Evolutionary conservation across 768 basidiomycete genomes (phyloP), one percentile per base, ranked within the genome.

Genomic region (Phlegmacium glaucopus): DNA sequence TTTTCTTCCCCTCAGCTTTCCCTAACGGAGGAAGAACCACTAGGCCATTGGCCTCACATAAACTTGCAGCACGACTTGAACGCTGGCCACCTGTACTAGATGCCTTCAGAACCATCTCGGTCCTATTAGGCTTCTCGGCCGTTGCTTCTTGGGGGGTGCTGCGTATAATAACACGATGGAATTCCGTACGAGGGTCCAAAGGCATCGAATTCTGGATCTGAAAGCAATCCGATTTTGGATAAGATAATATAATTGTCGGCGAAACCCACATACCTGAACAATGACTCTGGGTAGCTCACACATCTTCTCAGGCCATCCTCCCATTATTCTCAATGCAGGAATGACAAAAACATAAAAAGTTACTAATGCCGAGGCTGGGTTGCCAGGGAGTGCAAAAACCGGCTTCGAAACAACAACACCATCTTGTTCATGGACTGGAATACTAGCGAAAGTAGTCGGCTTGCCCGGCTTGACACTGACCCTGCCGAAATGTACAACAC

Each of bases 381-480:
- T 94, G 1, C 92, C 92, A 0, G 92, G 92, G 1, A 95, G 76
- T 1, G 89, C 90, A 58, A 95, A 94, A 9, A 90, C 58, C 4
- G 83, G 82, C 55, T 85, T 90, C 26, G 62, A 59, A 8, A 49
- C 58, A 6, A 53, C 63, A n/a, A 61, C 58, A 4, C 62, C 55
- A 7, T 49, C 45, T 3, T 39, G 17, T 15, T 11, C 32, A 34
- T 32, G 11, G 9, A 67, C 58, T 0, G 87, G 85, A 18, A 93
- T 74, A 10, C 81, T 87, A 1, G 91, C 92, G 52, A 94, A 94
- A 5, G 91, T 92, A 2, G 92, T 95, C 4, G 92, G 91, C 60
- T 94, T 94, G 6, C 90, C 92, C 1, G 83, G 83, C 57, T 90
- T 90, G 58, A 92, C 79, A 17, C 80, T 79, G 42, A 94, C 88